These are phyloP conservation scores for Trichoderma sp. DNA, from an alignment of 2,329 filamentous ascomycete genomes.

Conservation along the genomic window DNA sequence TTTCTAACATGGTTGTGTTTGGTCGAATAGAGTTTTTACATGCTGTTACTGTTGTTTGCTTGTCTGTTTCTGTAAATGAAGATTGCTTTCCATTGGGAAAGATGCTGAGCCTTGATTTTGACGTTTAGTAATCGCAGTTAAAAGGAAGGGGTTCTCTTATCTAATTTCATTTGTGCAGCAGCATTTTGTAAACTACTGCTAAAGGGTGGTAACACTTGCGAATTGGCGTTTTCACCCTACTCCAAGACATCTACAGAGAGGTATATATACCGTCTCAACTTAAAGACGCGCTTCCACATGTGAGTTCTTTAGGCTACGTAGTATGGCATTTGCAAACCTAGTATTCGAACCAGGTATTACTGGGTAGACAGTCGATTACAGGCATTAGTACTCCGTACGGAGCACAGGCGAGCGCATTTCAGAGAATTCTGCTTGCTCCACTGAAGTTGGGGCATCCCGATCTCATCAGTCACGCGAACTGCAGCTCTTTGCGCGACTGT, in stretches of 20 bases:
- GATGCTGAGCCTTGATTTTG: not conserved
- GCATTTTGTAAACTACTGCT: not conserved
- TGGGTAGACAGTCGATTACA: not conserved
- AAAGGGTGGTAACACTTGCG: not conserved
- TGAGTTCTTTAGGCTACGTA: not conserved
- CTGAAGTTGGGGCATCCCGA: not conserved
- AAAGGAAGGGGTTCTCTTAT: not conserved
- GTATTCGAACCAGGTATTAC: not conserved
- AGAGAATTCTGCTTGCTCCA: not conserved
- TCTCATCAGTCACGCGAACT: not conserved
- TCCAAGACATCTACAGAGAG: not conserved
- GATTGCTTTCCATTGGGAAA: not conserved
- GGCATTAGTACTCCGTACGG: too few species aligned
- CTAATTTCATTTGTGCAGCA: not conserved
- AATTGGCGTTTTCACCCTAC: not conserved
- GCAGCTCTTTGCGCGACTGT: not conserved
- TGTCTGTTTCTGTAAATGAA: not conserved
- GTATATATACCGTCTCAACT: not conserved
- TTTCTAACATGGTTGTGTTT: constrained; percentile 1
- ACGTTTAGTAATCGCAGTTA: not conserved
- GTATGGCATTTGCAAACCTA: not conserved
- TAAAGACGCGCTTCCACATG: not conserved
- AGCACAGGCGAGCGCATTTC: not conserved
- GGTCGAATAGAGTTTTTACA: constrained; percentile 14
- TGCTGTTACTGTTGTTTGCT: not conserved